A percentile compares a stretch with the other conserved stretches of the same genome.
Evolutionary conservation across 2,329 filamentous ascomycete species (phyloP).

Genomic region (Microcera coccophila): DNA sequence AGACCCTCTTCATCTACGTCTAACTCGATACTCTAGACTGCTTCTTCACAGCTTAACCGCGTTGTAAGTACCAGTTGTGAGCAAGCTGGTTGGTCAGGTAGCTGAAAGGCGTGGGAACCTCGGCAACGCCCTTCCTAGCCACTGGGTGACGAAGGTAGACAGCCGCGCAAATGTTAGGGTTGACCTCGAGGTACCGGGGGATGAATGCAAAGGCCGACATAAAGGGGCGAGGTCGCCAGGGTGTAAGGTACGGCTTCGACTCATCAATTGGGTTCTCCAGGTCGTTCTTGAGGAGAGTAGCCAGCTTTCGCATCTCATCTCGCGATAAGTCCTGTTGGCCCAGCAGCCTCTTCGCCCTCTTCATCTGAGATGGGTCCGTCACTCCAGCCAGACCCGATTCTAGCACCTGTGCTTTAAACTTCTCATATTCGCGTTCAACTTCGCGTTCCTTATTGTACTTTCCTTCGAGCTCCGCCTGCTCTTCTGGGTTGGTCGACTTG

Average conservation of each 20-base stretch:
- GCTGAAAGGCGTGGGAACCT: conserved; percentile 79
- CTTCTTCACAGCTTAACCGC: conserved; percentile 53
- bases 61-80: conserved; percentile 89
- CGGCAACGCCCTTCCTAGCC: conserved; percentile 72
- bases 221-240: conserved; percentile 81
- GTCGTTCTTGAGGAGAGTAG: conserved; percentile 57
- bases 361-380: conserved; percentile 31
- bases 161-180: conserved; percentile 92
- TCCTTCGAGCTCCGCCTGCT: conserved; percentile 11
- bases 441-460: conserved; percentile 10
- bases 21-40: no score
- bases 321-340: conserved; percentile 36
- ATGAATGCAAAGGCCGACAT: conserved; percentile 95
- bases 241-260: conserved; percentile 81
- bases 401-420: conserved; percentile 31
- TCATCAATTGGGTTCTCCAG: conserved; percentile 72
- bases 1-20: conserved; percentile 14
- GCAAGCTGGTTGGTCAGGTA: conserved; percentile 70
- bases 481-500: conserved; percentile 5
- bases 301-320: conserved; percentile 52
- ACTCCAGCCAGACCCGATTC: conserved; percentile 35
- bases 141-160: conserved; percentile 95
- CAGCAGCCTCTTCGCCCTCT: conserved; percentile 31
- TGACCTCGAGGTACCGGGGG: conserved; percentile 92
- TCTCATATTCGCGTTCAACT: conserved; percentile 14